Base-by-base conservation (phyloP, 129 eudicot genomes). In the Chrysanthemum makinoi region DNA sequence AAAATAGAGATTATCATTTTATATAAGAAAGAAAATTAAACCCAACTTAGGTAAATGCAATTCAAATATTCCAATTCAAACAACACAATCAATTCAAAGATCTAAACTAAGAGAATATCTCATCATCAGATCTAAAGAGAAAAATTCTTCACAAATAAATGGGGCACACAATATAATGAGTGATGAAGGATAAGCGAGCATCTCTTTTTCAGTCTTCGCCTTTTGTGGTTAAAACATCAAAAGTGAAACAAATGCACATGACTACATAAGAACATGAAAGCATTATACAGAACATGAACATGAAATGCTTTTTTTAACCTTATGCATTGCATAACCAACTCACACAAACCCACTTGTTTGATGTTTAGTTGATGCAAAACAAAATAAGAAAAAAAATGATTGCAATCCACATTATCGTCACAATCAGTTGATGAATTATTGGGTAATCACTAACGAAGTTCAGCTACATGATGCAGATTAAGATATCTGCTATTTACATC, bases 101-200 rank as follows among this genome's bases (percentile, higher is more conserved):
- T 78, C 66, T 68, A 17, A 64, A 78, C 73, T 46, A 77, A 65
- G 77, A 78, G 81, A 78, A 78, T 78, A 71, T 78, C 33, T 78
- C 54, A 64, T n/a, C n/a, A n/a, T 72, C 53, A 78, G 73, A 78
- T 78, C 73, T 71, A 28, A 65, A 43, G 48, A 44, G 55, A 62
- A 74, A 22, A 77, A 77, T 62, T 77, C 71, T 63, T 69, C 57
- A 55, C 62, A 77, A 26, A 53, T 9, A 44, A 47, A 77, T 77
- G 81, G 81, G 77, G 57, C 66, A 70, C 65, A 63, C 72, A 64
- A 56, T 46, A 62, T 54, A 65, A n/a, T 59, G 77, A 72, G 82
- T 19, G 77, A 78, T 64, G 73, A 71, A 52, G 73, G 68, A 64
- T 78, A 71, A 65, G 47, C 65, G 26, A 15, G 78, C 78, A 74